phyloP scores from a whole-genome alignment of 2,329 filamentous ascomycete genomes.

The Cyphellophora europaea region DNA sequence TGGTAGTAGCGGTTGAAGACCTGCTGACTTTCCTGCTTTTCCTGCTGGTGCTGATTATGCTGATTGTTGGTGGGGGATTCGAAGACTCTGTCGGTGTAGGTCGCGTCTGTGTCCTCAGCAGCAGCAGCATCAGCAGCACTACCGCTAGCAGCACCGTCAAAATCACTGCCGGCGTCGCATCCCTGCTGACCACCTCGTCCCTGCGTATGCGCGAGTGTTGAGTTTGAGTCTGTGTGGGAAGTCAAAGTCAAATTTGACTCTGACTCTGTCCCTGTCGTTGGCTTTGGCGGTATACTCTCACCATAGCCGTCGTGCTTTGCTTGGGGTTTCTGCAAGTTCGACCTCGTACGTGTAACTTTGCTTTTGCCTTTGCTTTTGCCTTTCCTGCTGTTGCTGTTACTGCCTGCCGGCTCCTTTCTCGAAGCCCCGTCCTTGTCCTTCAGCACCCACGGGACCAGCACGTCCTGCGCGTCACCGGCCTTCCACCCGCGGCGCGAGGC shows the following conservation, averaged over 20 bases:
- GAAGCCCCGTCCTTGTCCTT: conserved; percentile 23
- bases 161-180: too few species aligned
- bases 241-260: too few species aligned
- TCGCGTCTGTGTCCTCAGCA: background rate
- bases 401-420: background rate
- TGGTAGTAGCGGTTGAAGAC: conserved; percentile 92
- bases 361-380: conserved; percentile 1
- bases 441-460: conserved; percentile 93
- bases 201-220: too few species aligned
- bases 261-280: too few species aligned
- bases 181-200: too few species aligned
- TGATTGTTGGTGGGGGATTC: too few species aligned
- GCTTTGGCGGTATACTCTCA: too few species aligned
- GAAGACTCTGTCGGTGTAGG: too few species aligned
- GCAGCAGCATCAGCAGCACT: background rate
- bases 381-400: background rate
- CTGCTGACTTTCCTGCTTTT: conserved; percentile 17
- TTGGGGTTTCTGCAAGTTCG: background rate
- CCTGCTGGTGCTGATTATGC: background rate
- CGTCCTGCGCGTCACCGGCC: conserved; percentile 72
- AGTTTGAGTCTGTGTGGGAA: too few species aligned
- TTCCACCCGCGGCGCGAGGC: conserved; percentile 82
- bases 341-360: background rate
- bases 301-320: background rate
- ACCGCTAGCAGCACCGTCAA: background rate